These are phyloP conservation scores for Colletotrichum lentis DNA, from an alignment of 2,329 filamentous ascomycete species.

Conservation along the genomic window DNA sequence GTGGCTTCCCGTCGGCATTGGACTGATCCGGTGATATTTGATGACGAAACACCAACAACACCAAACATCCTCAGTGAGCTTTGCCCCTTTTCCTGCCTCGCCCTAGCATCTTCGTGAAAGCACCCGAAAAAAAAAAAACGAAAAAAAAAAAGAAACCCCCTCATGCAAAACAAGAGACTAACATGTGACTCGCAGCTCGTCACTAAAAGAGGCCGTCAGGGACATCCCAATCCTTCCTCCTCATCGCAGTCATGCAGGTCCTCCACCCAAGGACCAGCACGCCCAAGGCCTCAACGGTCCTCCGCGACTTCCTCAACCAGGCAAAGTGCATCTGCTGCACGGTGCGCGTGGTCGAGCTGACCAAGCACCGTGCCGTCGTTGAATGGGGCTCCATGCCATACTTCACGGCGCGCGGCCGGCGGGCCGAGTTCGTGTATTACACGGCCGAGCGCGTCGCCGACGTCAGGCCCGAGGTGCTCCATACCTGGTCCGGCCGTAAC, in stretches of 20 bases:
- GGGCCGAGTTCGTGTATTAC: conserved; percentile 37
- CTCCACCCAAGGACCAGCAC: conserved; percentile 38
- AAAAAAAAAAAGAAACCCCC: not conserved
- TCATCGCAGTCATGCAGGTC: conserved; percentile 22
- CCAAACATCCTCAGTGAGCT: conserved; percentile 16
- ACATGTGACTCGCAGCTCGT: conserved; percentile 14
- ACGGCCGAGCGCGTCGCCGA: conserved; percentile 34
- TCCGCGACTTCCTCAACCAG: conserved; percentile 34
- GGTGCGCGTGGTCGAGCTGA: conserved; percentile 36
- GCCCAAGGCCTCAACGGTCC: conserved; percentile 30
- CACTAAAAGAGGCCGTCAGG: not conserved
- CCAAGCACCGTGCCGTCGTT: conserved; percentile 35
- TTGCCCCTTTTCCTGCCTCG: conserved; percentile 5
- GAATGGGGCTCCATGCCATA: conserved; percentile 38
- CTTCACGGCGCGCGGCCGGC: conserved; percentile 36
- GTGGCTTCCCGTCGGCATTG: not conserved
- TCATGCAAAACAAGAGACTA: not conserved
- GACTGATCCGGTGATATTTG: not conserved
- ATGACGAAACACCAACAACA: conserved; percentile 25
- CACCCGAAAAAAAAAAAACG: not conserved
- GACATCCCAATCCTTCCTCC: not conserved
- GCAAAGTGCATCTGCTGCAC: conserved; percentile 37
- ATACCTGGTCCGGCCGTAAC: conserved; percentile 6
- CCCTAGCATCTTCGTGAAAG: not conserved
- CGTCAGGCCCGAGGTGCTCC: conserved; percentile 34